Evolutionary conservation across 441 rosid genomes (phyloP).

Genomic region (Croton laevigatus): DNA sequence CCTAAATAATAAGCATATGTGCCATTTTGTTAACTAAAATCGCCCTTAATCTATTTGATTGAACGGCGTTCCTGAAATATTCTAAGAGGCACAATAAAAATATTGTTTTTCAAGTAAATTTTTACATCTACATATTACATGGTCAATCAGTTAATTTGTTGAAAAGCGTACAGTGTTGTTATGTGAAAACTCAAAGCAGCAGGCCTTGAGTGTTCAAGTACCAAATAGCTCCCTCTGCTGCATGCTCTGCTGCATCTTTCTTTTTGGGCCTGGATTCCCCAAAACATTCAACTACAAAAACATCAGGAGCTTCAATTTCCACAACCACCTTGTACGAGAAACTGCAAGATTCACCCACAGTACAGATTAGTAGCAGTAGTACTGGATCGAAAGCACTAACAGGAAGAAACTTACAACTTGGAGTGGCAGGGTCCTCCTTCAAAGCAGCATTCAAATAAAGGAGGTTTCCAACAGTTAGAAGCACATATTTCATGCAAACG

Average conservation of each 20-base stretch:
- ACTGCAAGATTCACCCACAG: slow-evolving; percentile 36
- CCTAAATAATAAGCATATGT: too few species aligned
- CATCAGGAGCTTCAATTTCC: slow-evolving; percentile 47
- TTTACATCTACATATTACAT: too few species aligned
- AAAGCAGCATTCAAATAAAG: slow-evolving; percentile 61
- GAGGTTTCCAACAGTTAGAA: slow-evolving; percentile 74
- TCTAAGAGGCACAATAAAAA: too few species aligned
- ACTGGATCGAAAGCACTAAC: background rate
- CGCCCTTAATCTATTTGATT: too few species aligned
- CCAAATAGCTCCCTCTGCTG: slow-evolving; percentile 89
- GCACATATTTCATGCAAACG: slow-evolving; percentile 65
- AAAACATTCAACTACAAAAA: slow-evolving; percentile 51
- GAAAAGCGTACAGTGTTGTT: too few species aligned
- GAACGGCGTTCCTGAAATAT: too few species aligned
- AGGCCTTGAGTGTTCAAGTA: slow-evolving; percentile 50
- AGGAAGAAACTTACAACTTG: slow-evolving; percentile 51
- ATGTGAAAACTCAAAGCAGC: slow-evolving; percentile 24
- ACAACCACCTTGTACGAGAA: slow-evolving; percentile 61
- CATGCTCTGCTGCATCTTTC: slow-evolving; percentile 84
- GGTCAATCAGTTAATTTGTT: too few species aligned
- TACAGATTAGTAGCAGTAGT: background rate
- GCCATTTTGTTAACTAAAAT: too few species aligned
- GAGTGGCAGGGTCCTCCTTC: slow-evolving; percentile 83
- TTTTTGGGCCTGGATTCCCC: slow-evolving; percentile 54
- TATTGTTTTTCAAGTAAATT: too few species aligned